Percentiles rank a stretch among this genome's conserved stretches.
phyloP scores from a whole-genome alignment of 2,329 filamentous ascomycete species.

The Alternaria ethzedia region DNA sequence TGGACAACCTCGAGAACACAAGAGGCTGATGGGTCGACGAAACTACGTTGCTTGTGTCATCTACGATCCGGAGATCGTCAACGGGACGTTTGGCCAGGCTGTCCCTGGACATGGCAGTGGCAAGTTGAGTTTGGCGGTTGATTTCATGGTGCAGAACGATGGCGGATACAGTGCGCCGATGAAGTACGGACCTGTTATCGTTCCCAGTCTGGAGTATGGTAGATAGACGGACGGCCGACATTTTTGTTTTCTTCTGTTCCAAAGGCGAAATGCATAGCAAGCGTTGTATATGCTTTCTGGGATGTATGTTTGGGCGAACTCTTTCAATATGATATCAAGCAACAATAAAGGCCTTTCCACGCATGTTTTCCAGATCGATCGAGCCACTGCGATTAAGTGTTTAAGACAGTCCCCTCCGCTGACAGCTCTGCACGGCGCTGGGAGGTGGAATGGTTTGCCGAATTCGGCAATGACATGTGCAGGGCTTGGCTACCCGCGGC shows the following conservation, averaged over 20 bases:
- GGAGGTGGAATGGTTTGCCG: conserved; percentile 24
- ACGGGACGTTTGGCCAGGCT: conserved; percentile 51
- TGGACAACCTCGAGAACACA: conserved; percentile 80
- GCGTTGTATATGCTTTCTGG: conserved; percentile 14
- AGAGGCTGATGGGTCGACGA: conserved; percentile 88
- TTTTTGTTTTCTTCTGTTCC: conserved; percentile 12
- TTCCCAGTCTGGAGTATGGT: conserved; percentile 70
- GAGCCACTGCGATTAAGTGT: not conserved
- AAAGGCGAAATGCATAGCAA: conserved; percentile 31
- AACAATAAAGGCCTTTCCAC: not conserved
- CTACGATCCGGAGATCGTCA: conserved; percentile 84
- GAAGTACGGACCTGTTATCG: conserved; percentile 96
- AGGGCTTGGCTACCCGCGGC: conserved; percentile 21
- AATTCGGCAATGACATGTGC: conserved; percentile 27
- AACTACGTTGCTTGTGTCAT: conserved; percentile 95
- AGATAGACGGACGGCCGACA: conserved; percentile 37
- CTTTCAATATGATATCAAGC: not conserved
- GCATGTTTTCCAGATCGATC: not conserved
- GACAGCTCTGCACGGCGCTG: not conserved
- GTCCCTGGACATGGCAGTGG: conserved; percentile 50
- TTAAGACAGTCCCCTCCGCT: not conserved
- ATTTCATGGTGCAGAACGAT: conserved; percentile 96
- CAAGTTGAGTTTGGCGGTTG: conserved; percentile 82
- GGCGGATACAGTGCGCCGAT: conserved; percentile 80
- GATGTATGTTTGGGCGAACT: not conserved